Base-by-base conservation (phyloP, 2,329 filamentous ascomycete genomes). In the Hortaea werneckii region DNA sequence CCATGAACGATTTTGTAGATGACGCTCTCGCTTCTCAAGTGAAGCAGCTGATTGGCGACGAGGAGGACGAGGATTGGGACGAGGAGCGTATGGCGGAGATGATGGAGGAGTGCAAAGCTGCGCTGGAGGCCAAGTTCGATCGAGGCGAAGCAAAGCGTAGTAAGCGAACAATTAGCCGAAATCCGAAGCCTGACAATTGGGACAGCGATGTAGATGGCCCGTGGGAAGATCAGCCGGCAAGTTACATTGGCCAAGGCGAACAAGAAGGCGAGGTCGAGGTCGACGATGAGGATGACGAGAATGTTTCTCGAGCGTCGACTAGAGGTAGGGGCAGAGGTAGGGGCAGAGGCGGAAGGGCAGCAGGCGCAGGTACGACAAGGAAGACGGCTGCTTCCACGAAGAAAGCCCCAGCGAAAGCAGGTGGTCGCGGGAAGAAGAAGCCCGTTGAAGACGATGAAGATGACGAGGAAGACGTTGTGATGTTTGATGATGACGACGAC, bases 181-280 rank as follows among this genome's bases (percentile, higher is more conserved):
- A 58, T 61, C 82, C 86, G 0, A 86, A 82, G 62, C 90, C 90
- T 1, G 76, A 79, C 8, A 74, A 73, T 2, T 96, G 89, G 88
- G 87, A 96, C 59, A 86, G 80, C n/a, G 90, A 96, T 53, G 70
- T 89, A 27, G 83, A 95, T 42, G 92, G 89, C 0, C 75, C 76
- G 42, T 96, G 90, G 89, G 83, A 83, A 49, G 84, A 92, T 41
- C 80, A 87, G 48, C 79, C 85, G 0, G 82, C 78, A 6, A 85
- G 82, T 1, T 64, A 80, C 5, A 72, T 80, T 39, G 67, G 67
- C 47, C 32, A 35, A 35, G 70, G 70, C 2, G 72, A 76, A 3
- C 57, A 63, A n/a, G 60, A 44, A 4, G 58, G 61, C 8, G 60
- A 70, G 13, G 67, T 75, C 49, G 68, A 73, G 40, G 75, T 68